Conservation (phyloP, 2,329 filamentous ascomycete genomes). For the Verticillium alfalfae region DNA sequence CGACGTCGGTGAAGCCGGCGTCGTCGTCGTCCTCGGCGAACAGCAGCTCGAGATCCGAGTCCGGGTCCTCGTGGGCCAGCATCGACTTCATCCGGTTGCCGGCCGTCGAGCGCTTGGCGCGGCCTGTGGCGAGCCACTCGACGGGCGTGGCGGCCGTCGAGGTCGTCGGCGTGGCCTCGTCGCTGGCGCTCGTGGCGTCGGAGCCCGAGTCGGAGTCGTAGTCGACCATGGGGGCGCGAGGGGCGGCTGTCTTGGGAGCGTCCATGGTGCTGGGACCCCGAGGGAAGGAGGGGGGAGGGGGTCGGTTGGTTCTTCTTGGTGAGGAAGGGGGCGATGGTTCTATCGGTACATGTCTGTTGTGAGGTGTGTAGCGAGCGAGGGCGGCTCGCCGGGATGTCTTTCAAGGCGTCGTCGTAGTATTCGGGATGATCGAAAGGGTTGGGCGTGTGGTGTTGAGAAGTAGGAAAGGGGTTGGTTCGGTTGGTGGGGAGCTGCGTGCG, state of each 20-base stretch:
- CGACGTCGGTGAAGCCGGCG: conserved; percentile 63
- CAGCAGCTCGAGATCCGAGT: conserved; percentile 65
- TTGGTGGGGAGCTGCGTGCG: too few species aligned
- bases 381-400: not conserved
- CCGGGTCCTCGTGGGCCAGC: conserved; percentile 67
- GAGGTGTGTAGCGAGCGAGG: not conserved
- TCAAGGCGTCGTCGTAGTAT: too few species aligned
- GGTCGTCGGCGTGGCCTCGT: conserved; percentile 29
- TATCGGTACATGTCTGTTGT: conserved; percentile 6
- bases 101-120: conserved; percentile 72
- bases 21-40: conserved; percentile 70
- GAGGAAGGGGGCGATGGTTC: too few species aligned
- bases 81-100: conserved; percentile 79
- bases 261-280: conserved; percentile 6
- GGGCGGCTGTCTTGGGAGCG: conserved; percentile 2
- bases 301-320: too few species aligned
- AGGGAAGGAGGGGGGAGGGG: too few species aligned
- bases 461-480: too few species aligned
- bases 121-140: conserved; percentile 68
- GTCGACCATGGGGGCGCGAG: not conserved
- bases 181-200: conserved; percentile 20
- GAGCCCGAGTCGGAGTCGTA: conserved; percentile 11
- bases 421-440: too few species aligned
- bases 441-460: too few species aligned
- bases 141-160: conserved; percentile 27